A percentile compares a stretch with the other conserved stretches of the same genome.
Evolutionary conservation across 345 rosid genomes (phyloP).

Genomic region (Ailanthus altissimus): DNA sequence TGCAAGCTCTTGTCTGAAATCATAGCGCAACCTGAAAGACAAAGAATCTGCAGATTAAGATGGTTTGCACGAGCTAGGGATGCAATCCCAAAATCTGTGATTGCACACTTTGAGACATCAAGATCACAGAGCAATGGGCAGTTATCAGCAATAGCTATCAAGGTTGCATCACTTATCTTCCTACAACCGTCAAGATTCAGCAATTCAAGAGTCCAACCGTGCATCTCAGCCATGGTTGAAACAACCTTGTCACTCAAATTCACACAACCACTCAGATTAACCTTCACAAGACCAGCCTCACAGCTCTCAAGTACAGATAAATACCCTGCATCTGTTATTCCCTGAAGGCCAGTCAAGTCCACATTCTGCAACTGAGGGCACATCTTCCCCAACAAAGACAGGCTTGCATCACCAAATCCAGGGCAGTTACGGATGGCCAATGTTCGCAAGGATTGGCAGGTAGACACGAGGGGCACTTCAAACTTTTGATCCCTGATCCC

Average conservation of each 20-base stretch:
- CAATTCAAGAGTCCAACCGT: constrained; percentile 71
- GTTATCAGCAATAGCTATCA: constrained; percentile 64
- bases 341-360: constrained; percentile 68
- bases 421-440: constrained; percentile 75
- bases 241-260: constrained; percentile 65
- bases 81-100: constrained; percentile 65
- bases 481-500: constrained; percentile 61
- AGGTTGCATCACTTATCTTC: constrained; percentile 61
- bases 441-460: constrained; percentile 58
- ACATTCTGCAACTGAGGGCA: constrained; percentile 73
- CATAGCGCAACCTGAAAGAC: constrained; percentile 65
- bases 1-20: constrained; percentile 68
- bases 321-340: constrained; percentile 70
- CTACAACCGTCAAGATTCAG: constrained; percentile 76
- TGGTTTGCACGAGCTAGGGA: constrained; percentile 52
- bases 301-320: constrained; percentile 58
- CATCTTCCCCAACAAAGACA: constrained; percentile 66
- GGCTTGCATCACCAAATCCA: constrained; percentile 73
- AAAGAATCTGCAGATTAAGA: constrained; percentile 74
- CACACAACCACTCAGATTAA: constrained; percentile 71
- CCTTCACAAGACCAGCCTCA: constrained; percentile 70
- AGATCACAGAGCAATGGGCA: constrained; percentile 77
- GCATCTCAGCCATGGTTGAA: constrained; percentile 54
- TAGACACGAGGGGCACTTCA: constrained; percentile 38
- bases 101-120: constrained; percentile 66